Evolutionary conservation across 139 green algal species (phyloP).

Genomic region (Parachlorella kessleri): DNA sequence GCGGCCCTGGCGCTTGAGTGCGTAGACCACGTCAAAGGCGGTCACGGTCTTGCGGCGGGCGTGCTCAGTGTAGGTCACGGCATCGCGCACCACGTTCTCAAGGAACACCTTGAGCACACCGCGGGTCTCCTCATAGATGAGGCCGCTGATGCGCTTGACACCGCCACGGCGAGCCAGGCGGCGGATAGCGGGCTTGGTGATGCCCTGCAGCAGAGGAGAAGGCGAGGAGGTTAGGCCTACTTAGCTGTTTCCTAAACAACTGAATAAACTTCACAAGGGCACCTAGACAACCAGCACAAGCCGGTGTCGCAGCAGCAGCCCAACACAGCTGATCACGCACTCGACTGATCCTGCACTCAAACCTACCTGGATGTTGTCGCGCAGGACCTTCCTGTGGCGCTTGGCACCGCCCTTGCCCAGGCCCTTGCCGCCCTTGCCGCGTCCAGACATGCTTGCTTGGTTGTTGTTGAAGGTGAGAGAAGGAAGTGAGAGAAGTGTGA

Average conservation of each 20-base stretch:
- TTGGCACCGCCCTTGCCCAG: conserved; percentile 92
- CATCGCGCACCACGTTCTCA: conserved; percentile 46
- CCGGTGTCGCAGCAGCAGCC: too few relatives aligned
- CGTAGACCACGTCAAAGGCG: conserved; percentile 95
- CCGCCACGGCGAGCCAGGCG: conserved; percentile 84
- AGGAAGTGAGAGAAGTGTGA: not conserved
- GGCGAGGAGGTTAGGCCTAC: too few relatives aligned
- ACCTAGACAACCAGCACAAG: too few relatives aligned
- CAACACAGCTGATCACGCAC: too few relatives aligned
- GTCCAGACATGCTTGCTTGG: conserved; percentile 81
- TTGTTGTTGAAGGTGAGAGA: not conserved
- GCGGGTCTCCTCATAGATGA: conserved; percentile 92
- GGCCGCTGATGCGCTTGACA: conserved; percentile 84
- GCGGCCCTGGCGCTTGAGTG: conserved; percentile 94
- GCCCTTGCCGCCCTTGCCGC: conserved; percentile 94
- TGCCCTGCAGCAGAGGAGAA: too few relatives aligned
- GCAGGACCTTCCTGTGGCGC: conserved; percentile 90
- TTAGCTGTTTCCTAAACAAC: too few relatives aligned
- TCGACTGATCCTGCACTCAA: too few relatives aligned
- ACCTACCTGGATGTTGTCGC: conserved; percentile 65
- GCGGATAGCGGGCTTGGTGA: conserved; percentile 90
- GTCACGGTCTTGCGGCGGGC: conserved; percentile 95
- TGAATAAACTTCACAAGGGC: too few relatives aligned
- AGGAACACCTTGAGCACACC: conserved; percentile 52
- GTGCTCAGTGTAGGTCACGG: conserved; percentile 59